Evolutionary conservation across 441 rosid species (phyloP), one percentile per base, ranked within the genome.

Genomic region (Croton laevigatus): DNA sequence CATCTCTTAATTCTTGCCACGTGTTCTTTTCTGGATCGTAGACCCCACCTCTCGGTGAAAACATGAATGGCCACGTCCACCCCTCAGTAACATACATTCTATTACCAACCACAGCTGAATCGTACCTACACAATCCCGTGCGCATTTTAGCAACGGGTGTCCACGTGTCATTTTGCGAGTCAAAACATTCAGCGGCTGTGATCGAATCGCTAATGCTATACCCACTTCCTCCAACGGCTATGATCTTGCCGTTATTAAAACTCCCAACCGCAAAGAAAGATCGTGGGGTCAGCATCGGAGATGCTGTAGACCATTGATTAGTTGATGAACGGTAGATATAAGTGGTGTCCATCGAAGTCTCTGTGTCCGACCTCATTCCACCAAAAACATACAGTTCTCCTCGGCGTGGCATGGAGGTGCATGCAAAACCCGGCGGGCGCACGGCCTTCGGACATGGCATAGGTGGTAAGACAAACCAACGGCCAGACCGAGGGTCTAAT

Each of bases 21-120:
- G 82, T 80, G 88, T 88, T 80, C 0, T 4, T 48, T 0, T 72
- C 76, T 0, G 73, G 59, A 8, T 84, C 87, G 75, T 86, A 90
- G 57, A 84, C 84, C 34, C 74, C 78, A 19, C 85, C 96, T 17
- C 84, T 80, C 1, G 93, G 96, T 5, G 88, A 76, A 44, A 81
- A 84, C 73, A 74, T 66, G 65, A 90, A 88, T 3, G 96, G 96
- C 96, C 96, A 90, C 49, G 86, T 84, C 93, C 96, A 90, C 6
- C 96, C 96, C 59, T 90, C 91, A 3, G 91, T 86, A 34, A 88
- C 85, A 27, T 82, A 81, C 83, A 88, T 67, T 73, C 64, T 77
- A 23, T 59, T 63, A 22, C 85, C 84, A 1, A 86, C 34, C 79
- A 86, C 89, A 12, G 91, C 91, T 0, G 96, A 86, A 62, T 90